Base-by-base conservation (phyloP, 192 early-diverging fungal species). In the Geranomyces michiganensis region DNA sequence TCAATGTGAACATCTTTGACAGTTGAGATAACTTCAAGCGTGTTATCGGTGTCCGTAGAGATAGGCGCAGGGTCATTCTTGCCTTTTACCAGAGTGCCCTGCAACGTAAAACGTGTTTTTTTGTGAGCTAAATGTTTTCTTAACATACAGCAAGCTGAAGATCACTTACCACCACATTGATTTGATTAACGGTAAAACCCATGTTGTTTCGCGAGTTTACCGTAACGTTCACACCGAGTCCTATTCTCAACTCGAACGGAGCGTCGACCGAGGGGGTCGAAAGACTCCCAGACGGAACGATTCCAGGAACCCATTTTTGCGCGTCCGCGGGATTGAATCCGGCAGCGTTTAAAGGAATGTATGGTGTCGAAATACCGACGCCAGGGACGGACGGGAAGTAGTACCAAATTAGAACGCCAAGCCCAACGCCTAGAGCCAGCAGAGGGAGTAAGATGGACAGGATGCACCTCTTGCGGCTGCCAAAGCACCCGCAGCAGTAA, bases 401-500 rank as follows among this genome's bases (percentile, higher is more conserved):
- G 44, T 72, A 74, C 56, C 56, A 80, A 10, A 59, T 30, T 3
- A 60, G 58, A 15, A 80, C 56, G 22, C 78, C 78, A 17, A 68
- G 30, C 12, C 56, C 66, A 1, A 33, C 63, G 26, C 73, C 32
- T 0, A 80, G 31, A 1, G 77, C 24, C 43, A 80, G 24, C 17
- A 56, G 21, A 43, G 69, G 32, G 9, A 60, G 22, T 8, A 61
- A 9, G 29, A 17, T 68, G 55, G 24, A 30, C 26, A 41, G 26
- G 30, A 44, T 14, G 51, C 78, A 80, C 0, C 17, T 53, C 0
- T 21, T 19, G 9, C 68, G 49, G n/a, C 58, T 69, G 24, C 43
- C 13, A 66, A 80, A 80, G 47, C 74, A 73, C 4, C 78, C 73
- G 67, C 74, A 77, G 67, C 77, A 79, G 70, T 65, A 79, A 1